These are phyloP conservation scores for Puccinia triticina DNA, from an alignment of 1,284 basidiomycete species.

Conservation along the genomic window DNA sequence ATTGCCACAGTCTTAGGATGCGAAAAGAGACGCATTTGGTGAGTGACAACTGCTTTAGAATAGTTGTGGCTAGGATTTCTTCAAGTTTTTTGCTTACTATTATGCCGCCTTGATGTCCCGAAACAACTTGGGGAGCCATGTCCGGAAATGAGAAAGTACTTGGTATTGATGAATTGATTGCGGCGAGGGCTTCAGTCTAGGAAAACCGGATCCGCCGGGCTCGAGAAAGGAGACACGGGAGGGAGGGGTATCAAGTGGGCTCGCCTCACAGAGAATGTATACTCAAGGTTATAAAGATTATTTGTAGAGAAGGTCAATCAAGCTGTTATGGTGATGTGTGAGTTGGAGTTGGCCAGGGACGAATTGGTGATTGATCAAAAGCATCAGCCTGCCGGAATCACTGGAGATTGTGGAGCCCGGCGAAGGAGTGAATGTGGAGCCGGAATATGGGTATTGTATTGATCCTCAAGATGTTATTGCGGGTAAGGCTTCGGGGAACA, in stretches of 20 bases:
- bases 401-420: too few species aligned
- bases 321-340: constrained; percentile 3
- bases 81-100: constrained; percentile 18
- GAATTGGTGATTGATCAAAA: too few species aligned
- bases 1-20: constrained; percentile 32
- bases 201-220: background rate
- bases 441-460: too few species aligned
- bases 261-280: background rate
- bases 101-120: constrained; percentile 41
- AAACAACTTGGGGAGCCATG: constrained; percentile 27
- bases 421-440: too few species aligned
- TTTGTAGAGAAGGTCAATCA: background rate
- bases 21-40: constrained; percentile 2
- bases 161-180: background rate
- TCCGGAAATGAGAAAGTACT: background rate
- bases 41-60: background rate
- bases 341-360: background rate
- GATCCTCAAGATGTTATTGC: too few species aligned
- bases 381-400: too few species aligned
- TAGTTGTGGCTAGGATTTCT: background rate
- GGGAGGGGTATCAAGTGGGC: background rate
- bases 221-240: background rate
- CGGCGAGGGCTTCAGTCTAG: background rate
- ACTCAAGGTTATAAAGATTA: background rate
- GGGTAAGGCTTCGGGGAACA: too few species aligned